These are phyloP conservation scores for Fraxinus nigra DNA, from an alignment of 305 asterid genomes.

Conservation along the genomic window DNA sequence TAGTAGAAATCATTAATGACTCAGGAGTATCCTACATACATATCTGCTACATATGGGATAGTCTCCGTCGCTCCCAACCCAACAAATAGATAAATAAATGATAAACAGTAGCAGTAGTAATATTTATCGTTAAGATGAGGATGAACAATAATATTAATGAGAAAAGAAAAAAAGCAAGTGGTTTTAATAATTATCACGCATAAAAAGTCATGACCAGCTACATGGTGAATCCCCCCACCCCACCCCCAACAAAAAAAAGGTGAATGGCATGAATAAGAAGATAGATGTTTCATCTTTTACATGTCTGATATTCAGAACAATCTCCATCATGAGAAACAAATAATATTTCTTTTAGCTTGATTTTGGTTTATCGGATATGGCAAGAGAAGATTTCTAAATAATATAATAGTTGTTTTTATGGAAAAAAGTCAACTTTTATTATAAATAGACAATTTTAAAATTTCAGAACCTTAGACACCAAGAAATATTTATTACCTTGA, in stretches of 20 bases:
- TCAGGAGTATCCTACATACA: neutral
- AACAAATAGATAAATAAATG: neutral
- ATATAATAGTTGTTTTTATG: neutral
- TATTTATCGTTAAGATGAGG: neutral
- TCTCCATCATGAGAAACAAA: constrained; percentile 11
- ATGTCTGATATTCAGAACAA: constrained; percentile 1
- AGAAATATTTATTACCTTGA: constrained; percentile 60
- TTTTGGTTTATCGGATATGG: neutral
- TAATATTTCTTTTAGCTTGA: neutral
- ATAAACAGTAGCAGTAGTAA: neutral
- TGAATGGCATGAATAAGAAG: neutral
- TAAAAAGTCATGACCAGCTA: neutral
- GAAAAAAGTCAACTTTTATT: neutral
- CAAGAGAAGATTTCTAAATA: neutral
- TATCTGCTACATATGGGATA: neutral
- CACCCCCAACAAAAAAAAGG: neutral
- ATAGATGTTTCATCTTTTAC: neutral
- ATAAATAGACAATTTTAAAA: neutral
- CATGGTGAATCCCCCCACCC: neutral
- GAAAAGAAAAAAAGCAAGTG: neutral
- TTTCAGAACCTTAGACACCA: constrained; percentile 3
- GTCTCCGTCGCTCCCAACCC: neutral
- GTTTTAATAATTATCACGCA: neutral
- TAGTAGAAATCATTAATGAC: neutral
- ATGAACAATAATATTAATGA: neutral